Base-by-base conservation (phyloP, 768 basidiomycete genomes). In the Fomitopsis pulvina region DNA sequence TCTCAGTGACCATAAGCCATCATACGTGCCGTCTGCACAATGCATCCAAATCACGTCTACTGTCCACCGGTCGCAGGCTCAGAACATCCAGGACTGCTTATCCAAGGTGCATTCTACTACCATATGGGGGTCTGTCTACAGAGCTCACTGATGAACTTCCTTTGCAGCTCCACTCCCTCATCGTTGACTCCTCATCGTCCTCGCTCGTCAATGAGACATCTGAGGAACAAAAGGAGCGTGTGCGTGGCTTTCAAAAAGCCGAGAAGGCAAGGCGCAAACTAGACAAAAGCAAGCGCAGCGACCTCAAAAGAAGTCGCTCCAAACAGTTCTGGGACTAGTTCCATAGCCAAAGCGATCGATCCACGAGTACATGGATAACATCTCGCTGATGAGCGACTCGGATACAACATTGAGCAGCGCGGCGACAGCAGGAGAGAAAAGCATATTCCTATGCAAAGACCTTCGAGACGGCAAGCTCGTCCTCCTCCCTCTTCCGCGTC, bases 381-480 rank as follows among this genome's bases (percentile, higher is more conserved):
- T n/a, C n/a, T n/a, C n/a, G n/a, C n/a, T n/a, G n/a, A n/a, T n/a
- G n/a, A n/a, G n/a, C n/a, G n/a, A n/a, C n/a, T n/a, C n/a, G n/a
- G n/a, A n/a, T n/a, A n/a, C n/a, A n/a, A n/a, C n/a, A n/a, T n/a
- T n/a, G n/a, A n/a, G n/a, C n/a, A n/a, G n/a, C n/a, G n/a, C n/a
- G n/a, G n/a, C n/a, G n/a, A n/a, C n/a, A n/a, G n/a, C n/a, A n/a
- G n/a, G n/a, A 16, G 34, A 16, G 14, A 18, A 6, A 22, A 41
- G 24, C 16, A 9, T 21, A 32, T 30, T 12, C 30, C 45, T 73
- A 99, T 48, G 87, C 82, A 67, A 99, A 99, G 26, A 99, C 87
- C 67, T 89, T 92, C 26, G 83, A 73, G 48, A 93, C 89, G 22
- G 84, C 87, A 60, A 99, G 68, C 52, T 81, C 81, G 66, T 90